phyloP scores from a whole-genome alignment of 1,139 yeast species.

The Blastobotrys raffinosifermentans region DNA sequence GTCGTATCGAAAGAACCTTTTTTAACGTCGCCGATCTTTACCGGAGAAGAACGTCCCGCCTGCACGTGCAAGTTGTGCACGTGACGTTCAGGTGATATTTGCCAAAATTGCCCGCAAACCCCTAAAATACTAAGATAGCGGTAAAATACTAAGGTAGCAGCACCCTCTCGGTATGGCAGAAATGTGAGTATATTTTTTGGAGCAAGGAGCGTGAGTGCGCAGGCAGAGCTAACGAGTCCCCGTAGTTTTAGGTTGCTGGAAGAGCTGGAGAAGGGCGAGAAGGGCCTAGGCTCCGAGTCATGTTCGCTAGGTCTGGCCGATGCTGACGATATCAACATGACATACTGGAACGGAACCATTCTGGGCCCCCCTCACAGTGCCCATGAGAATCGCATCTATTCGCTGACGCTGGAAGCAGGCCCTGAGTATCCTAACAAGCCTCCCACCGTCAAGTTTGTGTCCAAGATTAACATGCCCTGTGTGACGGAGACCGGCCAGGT shows the following conservation, averaged over 20 bases:
- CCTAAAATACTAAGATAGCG: too few species aligned
- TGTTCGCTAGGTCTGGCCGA: conserved; percentile 90
- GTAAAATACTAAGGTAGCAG: too few species aligned
- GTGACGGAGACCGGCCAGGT: conserved; percentile 41
- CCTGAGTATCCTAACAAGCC: conserved; percentile 83
- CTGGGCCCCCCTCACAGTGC: conserved; percentile 94
- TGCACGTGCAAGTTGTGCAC: too few species aligned
- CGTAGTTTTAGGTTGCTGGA: conserved; percentile 90
- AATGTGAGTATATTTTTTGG: conserved; percentile 3
- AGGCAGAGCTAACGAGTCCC: conserved; percentile 46
- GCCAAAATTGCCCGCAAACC: too few species aligned
- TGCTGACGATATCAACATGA: conserved; percentile 86
- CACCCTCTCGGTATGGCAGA: conserved; percentile 2
- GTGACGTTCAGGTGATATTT: too few species aligned
- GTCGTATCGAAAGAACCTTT: too few species aligned
- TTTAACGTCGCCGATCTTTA: too few species aligned
- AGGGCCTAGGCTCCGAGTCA: conserved; percentile 94
- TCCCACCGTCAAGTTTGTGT: conserved; percentile 71
- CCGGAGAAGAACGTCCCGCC: too few species aligned
- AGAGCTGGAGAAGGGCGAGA: conserved; percentile 96
- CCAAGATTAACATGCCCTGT: conserved; percentile 86
- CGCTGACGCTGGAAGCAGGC: conserved; percentile 76
- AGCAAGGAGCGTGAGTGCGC: background rate
- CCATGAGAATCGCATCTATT: conserved; percentile 91
- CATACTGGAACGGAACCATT: conserved; percentile 93